These are phyloP conservation scores for Helminthosporium solani DNA, from an alignment of 2,329 filamentous ascomycete species.

Conservation along the genomic window DNA sequence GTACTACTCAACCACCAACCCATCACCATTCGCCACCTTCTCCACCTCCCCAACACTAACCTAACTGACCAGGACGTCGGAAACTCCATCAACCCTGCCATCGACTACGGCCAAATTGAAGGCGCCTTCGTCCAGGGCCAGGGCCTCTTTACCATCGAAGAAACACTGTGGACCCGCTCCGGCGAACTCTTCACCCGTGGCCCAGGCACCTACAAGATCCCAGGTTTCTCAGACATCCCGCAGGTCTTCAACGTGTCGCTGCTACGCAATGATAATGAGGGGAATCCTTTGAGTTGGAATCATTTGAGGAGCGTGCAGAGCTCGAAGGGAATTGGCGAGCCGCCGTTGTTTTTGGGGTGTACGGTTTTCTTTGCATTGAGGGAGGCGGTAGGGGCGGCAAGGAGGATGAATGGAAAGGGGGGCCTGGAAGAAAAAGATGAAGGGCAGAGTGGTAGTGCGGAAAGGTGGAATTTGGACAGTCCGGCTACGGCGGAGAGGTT, in stretches of 20 bases:
- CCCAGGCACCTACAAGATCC: constrained; percentile 78
- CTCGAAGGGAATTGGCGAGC: constrained; percentile 73
- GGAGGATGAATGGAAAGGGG: constrained; percentile 50
- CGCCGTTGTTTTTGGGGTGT: constrained; percentile 74
- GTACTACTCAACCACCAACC: neutral
- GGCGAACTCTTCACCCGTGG: constrained; percentile 65
- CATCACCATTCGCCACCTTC: neutral
- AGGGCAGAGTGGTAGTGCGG: constrained; percentile 51
- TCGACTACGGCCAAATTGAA: constrained; percentile 81
- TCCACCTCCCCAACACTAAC: neutral
- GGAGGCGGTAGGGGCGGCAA: constrained; percentile 74
- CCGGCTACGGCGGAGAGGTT: constrained; percentile 83
- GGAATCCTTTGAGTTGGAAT: constrained; percentile 67
- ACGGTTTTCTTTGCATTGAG: constrained; percentile 84
- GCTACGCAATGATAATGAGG: constrained; percentile 64
- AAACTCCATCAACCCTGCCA: constrained; percentile 72
- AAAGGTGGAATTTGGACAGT: constrained; percentile 60
- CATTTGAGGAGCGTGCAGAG: constrained; percentile 81
- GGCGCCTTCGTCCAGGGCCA: constrained; percentile 78
- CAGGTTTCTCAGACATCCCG: constrained; percentile 82
- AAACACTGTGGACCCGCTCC: constrained; percentile 66
- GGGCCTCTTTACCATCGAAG: constrained; percentile 76
- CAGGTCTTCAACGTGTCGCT: constrained; percentile 80
- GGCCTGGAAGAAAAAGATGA: neutral
- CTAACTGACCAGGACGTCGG: constrained; percentile 65